phyloP scores from a whole-genome alignment of 1,284 basidiomycete species.

The Singerocomus inundabilis region DNA sequence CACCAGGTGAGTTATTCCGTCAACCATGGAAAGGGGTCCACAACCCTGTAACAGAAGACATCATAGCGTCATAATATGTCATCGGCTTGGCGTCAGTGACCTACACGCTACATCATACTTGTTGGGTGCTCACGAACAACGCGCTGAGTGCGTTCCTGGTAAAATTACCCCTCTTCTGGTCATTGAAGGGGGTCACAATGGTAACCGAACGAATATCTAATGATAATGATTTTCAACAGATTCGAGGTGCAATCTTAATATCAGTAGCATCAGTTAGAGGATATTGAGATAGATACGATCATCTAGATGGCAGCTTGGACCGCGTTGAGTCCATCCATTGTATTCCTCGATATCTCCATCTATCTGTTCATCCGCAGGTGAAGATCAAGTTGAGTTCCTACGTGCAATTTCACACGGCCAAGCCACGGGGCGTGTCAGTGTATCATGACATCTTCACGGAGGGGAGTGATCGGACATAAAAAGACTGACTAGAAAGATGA shows the following conservation, averaged over 20 bases:
- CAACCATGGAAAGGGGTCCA: background rate
- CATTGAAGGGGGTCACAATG: too few species aligned
- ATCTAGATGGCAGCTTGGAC: background rate
- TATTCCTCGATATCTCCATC: constrained; percentile 6
- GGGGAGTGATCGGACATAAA: constrained; percentile 49
- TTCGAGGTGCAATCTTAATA: background rate
- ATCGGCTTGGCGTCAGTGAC: constrained; percentile 4
- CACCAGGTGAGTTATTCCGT: too few species aligned
- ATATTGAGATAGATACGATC: background rate
- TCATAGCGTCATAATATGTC: constrained; percentile 1
- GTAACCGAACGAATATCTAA: background rate
- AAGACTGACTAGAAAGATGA: constrained; percentile 44
- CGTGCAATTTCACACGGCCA: constrained; percentile 51
- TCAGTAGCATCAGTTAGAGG: background rate
- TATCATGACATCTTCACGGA: constrained; percentile 50
- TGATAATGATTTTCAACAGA: background rate
- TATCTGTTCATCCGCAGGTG: constrained; percentile 34
- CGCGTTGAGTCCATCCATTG: constrained; percentile 9
- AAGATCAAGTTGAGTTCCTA: constrained; percentile 48
- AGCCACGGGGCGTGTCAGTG: constrained; percentile 57
- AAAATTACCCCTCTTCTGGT: background rate
- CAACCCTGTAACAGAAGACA: background rate
- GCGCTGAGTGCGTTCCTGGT: background rate
- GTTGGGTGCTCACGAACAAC: background rate
- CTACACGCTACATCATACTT: background rate